These are phyloP conservation scores for Bacidia rubella DNA, from an alignment of 495 filamentous ascomycete species.

Conservation along the genomic window DNA sequence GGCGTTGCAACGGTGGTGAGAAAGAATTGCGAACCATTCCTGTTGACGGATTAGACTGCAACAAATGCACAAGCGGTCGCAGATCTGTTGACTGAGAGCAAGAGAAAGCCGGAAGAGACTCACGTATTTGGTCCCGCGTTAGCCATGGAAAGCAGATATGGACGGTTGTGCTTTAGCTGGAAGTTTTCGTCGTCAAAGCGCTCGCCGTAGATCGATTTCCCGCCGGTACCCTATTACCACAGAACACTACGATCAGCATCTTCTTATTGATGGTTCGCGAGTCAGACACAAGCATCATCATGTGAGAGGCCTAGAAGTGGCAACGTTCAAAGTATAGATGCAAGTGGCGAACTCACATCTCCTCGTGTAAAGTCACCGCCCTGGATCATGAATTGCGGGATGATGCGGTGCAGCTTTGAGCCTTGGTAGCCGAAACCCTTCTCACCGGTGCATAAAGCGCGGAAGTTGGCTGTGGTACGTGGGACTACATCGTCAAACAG, in stretches of 20 bases:
- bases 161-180: slow-evolving; percentile 44
- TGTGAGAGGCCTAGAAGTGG: too few species aligned
- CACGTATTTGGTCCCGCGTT: slow-evolving; percentile 46
- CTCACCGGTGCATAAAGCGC: slow-evolving; percentile 19
- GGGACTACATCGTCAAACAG: slow-evolving; percentile 1
- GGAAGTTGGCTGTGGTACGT: slow-evolving; percentile 53
- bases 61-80: too few species aligned
- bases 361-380: slow-evolving; percentile 38
- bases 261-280: neutral
- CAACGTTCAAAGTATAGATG: neutral
- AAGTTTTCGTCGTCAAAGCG: slow-evolving; percentile 81
- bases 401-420: slow-evolving; percentile 20
- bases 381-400: slow-evolving; percentile 39
- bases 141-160: slow-evolving; percentile 66
- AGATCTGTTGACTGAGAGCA: too few species aligned
- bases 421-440: slow-evolving; percentile 49
- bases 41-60: too few species aligned
- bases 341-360: slow-evolving; percentile 25
- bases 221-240: slow-evolving; percentile 56
- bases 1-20: slow-evolving; percentile 57
- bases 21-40: slow-evolving; percentile 62
- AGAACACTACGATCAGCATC: neutral
- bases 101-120: neutral
- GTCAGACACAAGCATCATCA: neutral
- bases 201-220: slow-evolving; percentile 79